phyloP scores from a whole-genome alignment of 768 basidiomycete species.

The Gymnopilus junonius region DNA sequence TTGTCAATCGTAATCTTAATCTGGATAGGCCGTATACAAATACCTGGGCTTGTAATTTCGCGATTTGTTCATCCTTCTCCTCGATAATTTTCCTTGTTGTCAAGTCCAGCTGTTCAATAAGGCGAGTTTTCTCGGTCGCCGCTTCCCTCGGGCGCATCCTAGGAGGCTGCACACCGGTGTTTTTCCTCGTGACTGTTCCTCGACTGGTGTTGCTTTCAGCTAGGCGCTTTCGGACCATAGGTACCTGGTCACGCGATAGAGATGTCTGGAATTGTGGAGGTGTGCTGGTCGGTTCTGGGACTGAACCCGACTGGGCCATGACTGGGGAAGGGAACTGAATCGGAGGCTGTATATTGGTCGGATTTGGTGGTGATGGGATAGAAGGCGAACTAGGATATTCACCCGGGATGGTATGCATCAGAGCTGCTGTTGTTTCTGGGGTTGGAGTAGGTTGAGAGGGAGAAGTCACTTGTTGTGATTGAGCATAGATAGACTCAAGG shows the following conservation, averaged over 20 bases:
- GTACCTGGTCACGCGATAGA: not conserved
- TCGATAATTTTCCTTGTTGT: not conserved
- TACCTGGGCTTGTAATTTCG: not conserved
- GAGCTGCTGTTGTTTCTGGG: too few relatives aligned
- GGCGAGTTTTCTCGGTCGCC: not conserved
- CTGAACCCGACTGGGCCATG: not conserved
- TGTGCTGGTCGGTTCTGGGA: not conserved
- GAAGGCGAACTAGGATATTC: not conserved
- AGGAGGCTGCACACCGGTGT: not conserved
- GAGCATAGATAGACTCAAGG: not conserved
- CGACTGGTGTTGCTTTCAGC: not conserved
- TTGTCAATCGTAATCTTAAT: not conserved
- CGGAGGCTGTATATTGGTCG: not conserved
- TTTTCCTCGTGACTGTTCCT: not conserved
- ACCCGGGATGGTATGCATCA: not conserved
- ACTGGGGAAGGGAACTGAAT: not conserved
- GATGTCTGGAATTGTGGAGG: not conserved
- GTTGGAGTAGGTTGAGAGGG: too few relatives aligned
- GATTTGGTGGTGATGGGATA: not conserved
- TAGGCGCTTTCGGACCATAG: not conserved
- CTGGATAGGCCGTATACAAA: not conserved
- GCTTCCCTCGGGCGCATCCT: not conserved
- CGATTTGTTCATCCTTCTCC: not conserved
- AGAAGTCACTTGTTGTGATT: too few relatives aligned
- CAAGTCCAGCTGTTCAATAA: conserved; percentile 1